These are phyloP conservation scores for Xylariaceae sp. DNA, from an alignment of 2,329 filamentous ascomycete species.

Conservation along the genomic window DNA sequence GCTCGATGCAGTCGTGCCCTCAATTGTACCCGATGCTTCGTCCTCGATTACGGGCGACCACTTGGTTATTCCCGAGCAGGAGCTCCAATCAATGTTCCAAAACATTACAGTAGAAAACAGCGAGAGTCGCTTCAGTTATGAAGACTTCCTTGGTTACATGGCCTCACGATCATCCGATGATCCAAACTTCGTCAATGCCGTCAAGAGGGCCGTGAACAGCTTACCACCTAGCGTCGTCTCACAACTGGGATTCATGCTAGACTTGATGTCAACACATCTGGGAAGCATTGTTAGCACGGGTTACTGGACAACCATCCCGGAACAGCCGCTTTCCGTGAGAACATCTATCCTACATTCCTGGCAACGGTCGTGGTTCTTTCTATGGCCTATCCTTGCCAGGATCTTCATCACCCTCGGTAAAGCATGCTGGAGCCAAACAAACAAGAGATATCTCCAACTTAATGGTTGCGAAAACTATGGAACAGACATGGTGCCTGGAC, in stretches of 20 bases:
- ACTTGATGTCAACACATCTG: conserved; percentile 5
- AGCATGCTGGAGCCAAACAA: conserved; percentile 3
- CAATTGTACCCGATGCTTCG: no score
- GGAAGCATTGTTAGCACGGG: conserved; percentile 11
- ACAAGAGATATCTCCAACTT: conserved; percentile 4
- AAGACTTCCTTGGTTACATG: conserved; percentile 6
- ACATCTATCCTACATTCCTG: conserved; percentile 2
- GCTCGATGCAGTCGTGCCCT: no score
- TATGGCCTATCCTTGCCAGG: conserved; percentile 5
- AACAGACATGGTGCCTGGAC: not conserved
- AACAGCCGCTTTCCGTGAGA: conserved; percentile 2
- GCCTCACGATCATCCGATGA: conserved; percentile 3
- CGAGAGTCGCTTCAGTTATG: not conserved
- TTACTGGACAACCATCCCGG: conserved; percentile 1
- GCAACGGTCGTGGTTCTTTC: conserved; percentile 3
- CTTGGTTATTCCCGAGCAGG: no score
- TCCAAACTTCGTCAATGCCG: not conserved
- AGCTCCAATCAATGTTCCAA: no score
- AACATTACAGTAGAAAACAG: not conserved
- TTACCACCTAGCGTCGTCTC: not conserved
- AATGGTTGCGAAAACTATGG: not conserved
- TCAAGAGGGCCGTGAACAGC: not conserved
- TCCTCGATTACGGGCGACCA: no score
- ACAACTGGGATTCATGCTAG: conserved; percentile 1
- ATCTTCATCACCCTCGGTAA: conserved; percentile 3